These are phyloP conservation scores for Vaccinium darrowii DNA, from an alignment of 148 eudicot genomes.

Conservation along the genomic window DNA sequence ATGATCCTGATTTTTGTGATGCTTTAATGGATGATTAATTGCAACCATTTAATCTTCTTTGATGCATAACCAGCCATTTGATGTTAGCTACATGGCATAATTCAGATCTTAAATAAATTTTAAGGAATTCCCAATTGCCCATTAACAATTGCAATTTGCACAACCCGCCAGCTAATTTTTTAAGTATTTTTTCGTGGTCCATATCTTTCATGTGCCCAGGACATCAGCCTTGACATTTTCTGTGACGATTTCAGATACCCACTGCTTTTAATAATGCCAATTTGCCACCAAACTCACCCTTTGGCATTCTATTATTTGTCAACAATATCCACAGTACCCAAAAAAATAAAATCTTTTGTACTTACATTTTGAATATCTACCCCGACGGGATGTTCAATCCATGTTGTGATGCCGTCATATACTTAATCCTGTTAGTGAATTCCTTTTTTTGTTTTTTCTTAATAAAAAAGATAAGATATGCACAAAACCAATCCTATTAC, in stretches of 20 bases:
- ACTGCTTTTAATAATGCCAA: background rate
- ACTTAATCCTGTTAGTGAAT: no score
- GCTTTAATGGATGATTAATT: background rate
- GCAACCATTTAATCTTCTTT: background rate
- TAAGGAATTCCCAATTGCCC: background rate
- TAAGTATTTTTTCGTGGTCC: background rate
- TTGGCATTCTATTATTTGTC: background rate
- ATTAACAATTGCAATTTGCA: background rate
- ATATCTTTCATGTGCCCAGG: background rate
- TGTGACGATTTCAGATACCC: background rate
- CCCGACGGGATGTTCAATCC: no score
- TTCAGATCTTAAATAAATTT: background rate
- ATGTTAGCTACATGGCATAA: background rate
- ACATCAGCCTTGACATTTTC: background rate
- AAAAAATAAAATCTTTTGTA: no score
- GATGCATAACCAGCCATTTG: background rate
- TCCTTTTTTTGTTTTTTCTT: no score
- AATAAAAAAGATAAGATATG: no score
- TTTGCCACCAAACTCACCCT: background rate
- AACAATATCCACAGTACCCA: background rate
- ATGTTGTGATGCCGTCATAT: no score
- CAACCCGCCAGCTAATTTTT: background rate
- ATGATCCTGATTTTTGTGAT: background rate
- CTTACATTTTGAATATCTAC: no score
- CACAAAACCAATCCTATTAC: no score